Percentiles rank a stretch among this genome's conserved stretches.
Evolutionary conservation across 306 rosid genomes (phyloP).

Genomic region (Glycyrrhiza uralensis): DNA sequence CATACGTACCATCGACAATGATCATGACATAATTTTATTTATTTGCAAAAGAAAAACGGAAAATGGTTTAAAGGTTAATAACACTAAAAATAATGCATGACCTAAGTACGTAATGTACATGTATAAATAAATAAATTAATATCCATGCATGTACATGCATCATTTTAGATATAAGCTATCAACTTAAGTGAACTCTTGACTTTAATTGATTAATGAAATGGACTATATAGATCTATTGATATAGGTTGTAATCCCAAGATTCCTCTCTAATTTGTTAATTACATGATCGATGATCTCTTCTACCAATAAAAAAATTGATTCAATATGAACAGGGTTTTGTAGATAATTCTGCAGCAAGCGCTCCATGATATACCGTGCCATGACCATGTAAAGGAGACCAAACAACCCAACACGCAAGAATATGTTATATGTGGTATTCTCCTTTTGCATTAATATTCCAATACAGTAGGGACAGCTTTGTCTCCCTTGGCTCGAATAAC

Average conservation of each 20-base stretch:
- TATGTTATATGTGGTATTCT: conserved; percentile 38
- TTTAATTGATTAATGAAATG: background rate
- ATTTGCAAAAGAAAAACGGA: background rate
- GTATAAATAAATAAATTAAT: too few species aligned
- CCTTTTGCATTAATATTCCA: conserved; percentile 63
- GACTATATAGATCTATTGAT: background rate
- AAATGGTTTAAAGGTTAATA: background rate
- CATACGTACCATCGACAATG: conserved; percentile 10
- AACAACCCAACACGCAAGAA: conserved; percentile 46
- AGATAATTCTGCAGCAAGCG: conserved; percentile 7
- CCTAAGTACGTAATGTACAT: conserved; percentile 32
- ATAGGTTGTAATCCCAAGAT: conserved; percentile 40
- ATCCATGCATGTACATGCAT: conserved; percentile 44
- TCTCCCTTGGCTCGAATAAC: conserved; percentile 62
- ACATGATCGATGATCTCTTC: background rate
- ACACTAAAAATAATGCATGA: too few species aligned
- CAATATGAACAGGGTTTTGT: conserved; percentile 5
- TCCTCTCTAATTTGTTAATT: background rate
- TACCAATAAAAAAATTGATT: conserved; percentile 25
- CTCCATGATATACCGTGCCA: conserved; percentile 37
- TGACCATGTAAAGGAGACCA: conserved; percentile 59
- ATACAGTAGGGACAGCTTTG: conserved; percentile 78
- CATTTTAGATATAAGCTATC: conserved; percentile 6
- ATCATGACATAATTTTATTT: background rate
- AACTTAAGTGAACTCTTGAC: background rate